Evolutionary conservation across 2,329 filamentous ascomycete genomes (phyloP).

Genomic region (Fusarium sp.): DNA sequence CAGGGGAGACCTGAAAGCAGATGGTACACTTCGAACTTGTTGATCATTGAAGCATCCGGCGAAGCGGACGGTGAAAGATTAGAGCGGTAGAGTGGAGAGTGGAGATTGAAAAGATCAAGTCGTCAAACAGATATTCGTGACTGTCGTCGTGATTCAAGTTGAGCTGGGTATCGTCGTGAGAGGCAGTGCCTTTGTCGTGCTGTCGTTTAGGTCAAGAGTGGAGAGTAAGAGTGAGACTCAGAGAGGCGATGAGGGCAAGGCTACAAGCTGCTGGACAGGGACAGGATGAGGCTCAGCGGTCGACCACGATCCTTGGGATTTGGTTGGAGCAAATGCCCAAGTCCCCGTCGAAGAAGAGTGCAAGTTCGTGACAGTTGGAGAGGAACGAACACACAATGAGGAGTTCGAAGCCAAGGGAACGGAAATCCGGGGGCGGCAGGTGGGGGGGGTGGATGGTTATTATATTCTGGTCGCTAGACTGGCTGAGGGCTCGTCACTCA

Average conservation of each 20-base stretch:
- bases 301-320: conserved; percentile 37
- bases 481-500: conserved; percentile 31
- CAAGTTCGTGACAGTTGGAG: conserved; percentile 29
- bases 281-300: conserved; percentile 38
- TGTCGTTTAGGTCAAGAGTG: conserved; percentile 20
- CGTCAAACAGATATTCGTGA: conserved; percentile 21
- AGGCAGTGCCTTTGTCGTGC: conserved; percentile 21
- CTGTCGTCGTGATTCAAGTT: conserved; percentile 17
- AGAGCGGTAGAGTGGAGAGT: conserved; percentile 42
- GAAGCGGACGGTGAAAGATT: conserved; percentile 19
- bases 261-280: conserved; percentile 17
- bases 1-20: conserved; percentile 7
- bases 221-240: conserved; percentile 22
- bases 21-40: conserved; percentile 12
- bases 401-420: conserved; percentile 46
- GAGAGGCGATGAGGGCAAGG: conserved; percentile 22
- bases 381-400: conserved; percentile 29
- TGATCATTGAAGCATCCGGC: conserved; percentile 35
- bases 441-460: conserved; percentile 49
- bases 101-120: conserved; percentile 21
- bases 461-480: conserved; percentile 46
- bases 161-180: conserved; percentile 9
- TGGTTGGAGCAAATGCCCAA: conserved; percentile 34
- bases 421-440: conserved; percentile 48
- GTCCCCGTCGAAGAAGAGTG: conserved; percentile 25